Base-by-base conservation (phyloP, 257 asterid species). In the Solanum pennellii region DNA sequence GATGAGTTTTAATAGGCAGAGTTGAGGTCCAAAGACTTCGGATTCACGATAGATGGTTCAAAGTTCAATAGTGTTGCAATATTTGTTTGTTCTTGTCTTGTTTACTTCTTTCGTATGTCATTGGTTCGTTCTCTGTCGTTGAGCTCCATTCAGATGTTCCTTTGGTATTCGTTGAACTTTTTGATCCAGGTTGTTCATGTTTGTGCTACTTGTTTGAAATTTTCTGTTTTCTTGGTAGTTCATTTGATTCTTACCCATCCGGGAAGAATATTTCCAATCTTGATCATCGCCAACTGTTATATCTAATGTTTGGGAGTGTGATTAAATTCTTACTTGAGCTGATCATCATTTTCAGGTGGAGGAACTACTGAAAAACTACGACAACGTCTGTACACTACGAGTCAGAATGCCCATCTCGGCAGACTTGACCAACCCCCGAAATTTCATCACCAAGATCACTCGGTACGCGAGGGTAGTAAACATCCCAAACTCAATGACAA, bases 401-500 rank as follows among this genome's bases (percentile, higher is more conserved):
- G 98, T 95, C 41, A 90, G 98, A 86, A 95, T 95, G 98, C 98
- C 98, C 33, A 95, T 95, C 88, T 94, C 98, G 6, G 90, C 96
- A 7, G 97, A 95, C 90, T 92, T 95, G 73, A 65, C 90, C 12
- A 95, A 95, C 60, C 98, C 98, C 7, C 96, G 96, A 25, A 95
- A 95, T 79, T 95, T 95, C 93, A 95, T 94, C 73, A 95, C 98
- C 42, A 95, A 95, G 95, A 93, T 95, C 89, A 80, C 91, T 20
- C 89, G 96, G 27, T 94, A 95, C 20, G 95, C 93, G 59, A 95
- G 93, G 91, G 98, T 94, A 7, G 98, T 95, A 44, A 21, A 95
- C 88, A 95, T 95, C 14, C 98, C 98, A n/a, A 95, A 95, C 92
- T 94, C 98, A 16, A 95, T 95, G 98, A 95, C 98, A 41, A 92